Conservation (phyloP, 1,284 basidiomycete species). For the Waitea zeae region DNA sequence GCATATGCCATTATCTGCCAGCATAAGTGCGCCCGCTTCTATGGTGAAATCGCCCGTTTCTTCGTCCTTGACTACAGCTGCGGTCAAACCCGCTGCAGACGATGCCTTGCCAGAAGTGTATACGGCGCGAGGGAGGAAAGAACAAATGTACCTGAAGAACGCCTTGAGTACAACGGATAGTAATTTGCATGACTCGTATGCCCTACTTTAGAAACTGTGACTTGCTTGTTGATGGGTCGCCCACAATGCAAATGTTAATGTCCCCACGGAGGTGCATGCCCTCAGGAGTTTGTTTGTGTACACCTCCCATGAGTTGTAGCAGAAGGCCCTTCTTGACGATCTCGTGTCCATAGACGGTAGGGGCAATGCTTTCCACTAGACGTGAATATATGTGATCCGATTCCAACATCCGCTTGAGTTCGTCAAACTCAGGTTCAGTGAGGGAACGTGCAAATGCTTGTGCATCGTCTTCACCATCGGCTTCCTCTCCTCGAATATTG, state of each 20-base stretch:
- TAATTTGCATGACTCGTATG: not conserved
- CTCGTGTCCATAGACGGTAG: conserved; percentile 96
- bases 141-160: conserved; percentile 78
- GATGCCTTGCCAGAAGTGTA: conserved; percentile 99
- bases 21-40: conserved; percentile 97
- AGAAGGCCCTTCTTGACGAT: conserved; percentile 97
- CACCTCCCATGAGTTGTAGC: conserved; percentile 98
- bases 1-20: conserved; percentile 98
- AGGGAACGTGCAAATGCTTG: conserved; percentile 76
- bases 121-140: conserved; percentile 96
- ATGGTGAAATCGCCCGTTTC: conserved; percentile 99
- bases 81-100: conserved; percentile 95
- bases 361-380: conserved; percentile 89
- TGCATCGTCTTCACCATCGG: conserved; percentile 58
- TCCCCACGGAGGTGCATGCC: conserved; percentile 97
- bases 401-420: conserved; percentile 88
- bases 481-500: conserved; percentile 78
- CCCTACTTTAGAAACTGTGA: conserved; percentile 95
- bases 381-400: conserved; percentile 89
- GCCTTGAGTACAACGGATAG: not conserved
- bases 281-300: conserved; percentile 92
- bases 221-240: conserved; percentile 93
- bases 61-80: conserved; percentile 96
- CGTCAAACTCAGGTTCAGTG: conserved; percentile 89
- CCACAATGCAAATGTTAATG: conserved; percentile 97